Evolutionary conservation across 139 green algal species (phyloP), one percentile per base, ranked within the genome.

Genomic region (Haematococcus sp.): DNA sequence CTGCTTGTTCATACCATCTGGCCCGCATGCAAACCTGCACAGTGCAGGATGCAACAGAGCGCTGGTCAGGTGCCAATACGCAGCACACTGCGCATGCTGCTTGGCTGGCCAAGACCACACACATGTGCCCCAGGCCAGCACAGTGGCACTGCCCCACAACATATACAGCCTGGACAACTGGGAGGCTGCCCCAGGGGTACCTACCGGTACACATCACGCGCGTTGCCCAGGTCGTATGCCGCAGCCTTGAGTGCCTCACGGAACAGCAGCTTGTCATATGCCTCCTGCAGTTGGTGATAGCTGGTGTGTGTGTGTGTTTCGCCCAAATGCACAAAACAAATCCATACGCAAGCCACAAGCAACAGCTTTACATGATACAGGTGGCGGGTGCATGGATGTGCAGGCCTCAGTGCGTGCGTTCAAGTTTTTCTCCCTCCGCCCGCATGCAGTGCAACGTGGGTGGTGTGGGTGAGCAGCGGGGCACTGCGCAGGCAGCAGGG

Each of bases 241-340:
- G 88, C 90, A 0, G 61, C 59, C 78, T 98, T 96, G 23, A 99
- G 85, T 1, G 94, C 96, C 61, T 99, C 94, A 4, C 94, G 79
- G 90, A 98, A 99, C 76, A 96, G 76, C 84, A 98, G 90, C 31
- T 74, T 78, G 60, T 98, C 88, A 74, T 94, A 98, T 0, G 88
- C 81, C 68, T 86, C 79, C 30, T 64, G 40, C 19, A 11, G 40
- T 49, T 49, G 40, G 11, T 49, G 40, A 49, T 16, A 16, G 19
- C 49, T n/a, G 49, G 17, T 16, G 16, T 16, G 17, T n/a, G 49
- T 58, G 49, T n/a, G n/a, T n/a, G n/a, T n/a, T n/a, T n/a, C n/a
- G n/a, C n/a, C n/a, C n/a, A n/a, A n/a, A n/a, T n/a, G n/a, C n/a
- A n/a, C n/a, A n/a, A n/a, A n/a, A n/a, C n/a, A n/a, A n/a, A n/a